Evolutionary conservation across 768 basidiomycete genomes (phyloP).

Genomic region (Termitomyces titanicus): DNA sequence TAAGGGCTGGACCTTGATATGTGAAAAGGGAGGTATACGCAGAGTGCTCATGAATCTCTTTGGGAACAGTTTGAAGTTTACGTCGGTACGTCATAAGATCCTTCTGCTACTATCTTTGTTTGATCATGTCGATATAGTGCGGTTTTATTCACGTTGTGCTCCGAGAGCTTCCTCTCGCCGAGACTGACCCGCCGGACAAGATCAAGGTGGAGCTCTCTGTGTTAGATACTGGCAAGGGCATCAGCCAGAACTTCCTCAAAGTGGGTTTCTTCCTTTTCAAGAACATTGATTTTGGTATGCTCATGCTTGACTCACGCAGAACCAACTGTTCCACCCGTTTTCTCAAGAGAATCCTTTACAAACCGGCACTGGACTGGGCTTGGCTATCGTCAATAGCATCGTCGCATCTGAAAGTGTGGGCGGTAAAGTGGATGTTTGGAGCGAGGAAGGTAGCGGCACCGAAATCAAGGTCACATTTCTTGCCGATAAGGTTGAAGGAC

Average conservation of each 20-base stretch:
- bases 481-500: conserved; percentile 56
- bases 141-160: conserved; percentile 87
- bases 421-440: conserved; percentile 93
- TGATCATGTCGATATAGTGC: conserved; percentile 38
- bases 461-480: conserved; percentile 86
- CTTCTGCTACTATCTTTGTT: neutral
- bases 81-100: conserved; percentile 46
- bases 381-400: conserved; percentile 94
- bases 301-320: conserved; percentile 36
- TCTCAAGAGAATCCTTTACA: conserved; percentile 95
- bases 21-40: conserved; percentile 90
- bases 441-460: conserved; percentile 85
- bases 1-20: conserved; percentile 83
- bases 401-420: conserved; percentile 80
- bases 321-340: conserved; percentile 95
- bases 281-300: neutral
- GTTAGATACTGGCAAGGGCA: conserved; percentile 91
- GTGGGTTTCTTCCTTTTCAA: conserved; percentile 28
- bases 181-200: conserved; percentile 50
- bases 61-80: conserved; percentile 93
- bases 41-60: conserved; percentile 93
- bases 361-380: conserved; percentile 88
- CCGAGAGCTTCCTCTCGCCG: conserved; percentile 61
- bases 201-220: conserved; percentile 83
- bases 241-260: conserved; percentile 90